Percentiles rank a stretch among this genome's conserved stretches.
phyloP scores from a whole-genome alignment of 495 filamentous ascomycete genomes.

The Apiosordaria backusii region DNA sequence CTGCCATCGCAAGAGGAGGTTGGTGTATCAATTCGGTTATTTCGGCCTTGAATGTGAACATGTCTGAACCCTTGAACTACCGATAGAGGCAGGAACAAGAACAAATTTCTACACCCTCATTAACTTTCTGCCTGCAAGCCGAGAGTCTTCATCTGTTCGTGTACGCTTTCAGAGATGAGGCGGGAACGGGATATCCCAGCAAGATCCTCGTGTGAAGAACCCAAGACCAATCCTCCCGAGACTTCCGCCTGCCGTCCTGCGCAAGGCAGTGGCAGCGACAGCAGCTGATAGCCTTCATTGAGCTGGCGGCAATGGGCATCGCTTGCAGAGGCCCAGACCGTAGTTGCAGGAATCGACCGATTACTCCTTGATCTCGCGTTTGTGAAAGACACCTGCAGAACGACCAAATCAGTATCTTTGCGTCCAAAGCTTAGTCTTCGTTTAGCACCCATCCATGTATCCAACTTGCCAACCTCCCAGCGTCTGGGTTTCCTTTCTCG shows the following conservation, averaged over 20 bases:
- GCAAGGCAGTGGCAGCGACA: not conserved
- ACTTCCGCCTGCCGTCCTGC: not conserved
- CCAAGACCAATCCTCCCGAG: not conserved
- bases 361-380: conserved; percentile 10
- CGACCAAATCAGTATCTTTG: not conserved
- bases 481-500: not conserved
- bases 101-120: not conserved
- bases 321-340: not conserved
- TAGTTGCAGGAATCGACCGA: not conserved
- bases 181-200: not conserved
- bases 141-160: not conserved
- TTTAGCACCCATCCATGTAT: not conserved
- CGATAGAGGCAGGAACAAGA: not conserved
- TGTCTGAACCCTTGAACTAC: not conserved
- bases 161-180: not conserved
- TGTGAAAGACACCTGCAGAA: conserved; percentile 2
- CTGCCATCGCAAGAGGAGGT: not conserved
- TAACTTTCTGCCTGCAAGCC: not conserved
- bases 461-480: not conserved
- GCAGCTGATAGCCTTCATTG: not conserved
- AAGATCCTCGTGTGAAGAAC: not conserved
- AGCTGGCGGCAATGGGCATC: not conserved
- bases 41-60: not conserved
- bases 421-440: not conserved
- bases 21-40: not conserved